Conservation (phyloP, 129 eudicot genomes). For the Tagetes erecta region DNA sequence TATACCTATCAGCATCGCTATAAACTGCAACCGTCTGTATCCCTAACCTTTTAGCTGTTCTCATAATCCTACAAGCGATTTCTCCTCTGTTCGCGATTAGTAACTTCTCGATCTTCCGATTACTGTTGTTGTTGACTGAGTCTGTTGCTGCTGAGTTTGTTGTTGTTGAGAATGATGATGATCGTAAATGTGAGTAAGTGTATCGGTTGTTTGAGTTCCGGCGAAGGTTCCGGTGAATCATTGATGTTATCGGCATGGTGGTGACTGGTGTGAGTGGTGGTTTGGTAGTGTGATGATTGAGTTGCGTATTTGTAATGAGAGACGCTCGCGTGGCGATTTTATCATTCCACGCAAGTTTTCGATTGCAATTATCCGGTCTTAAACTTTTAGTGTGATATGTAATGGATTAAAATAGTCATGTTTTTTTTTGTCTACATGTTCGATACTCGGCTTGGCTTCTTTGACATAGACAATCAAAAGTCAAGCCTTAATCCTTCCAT, state of each 20-base stretch:
- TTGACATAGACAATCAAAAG: no score
- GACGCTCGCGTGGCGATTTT: conserved; percentile 26
- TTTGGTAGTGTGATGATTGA: conserved; percentile 5
- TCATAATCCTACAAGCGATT: conserved; percentile 85
- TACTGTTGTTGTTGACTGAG: conserved; percentile 25
- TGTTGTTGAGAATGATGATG: background rate
- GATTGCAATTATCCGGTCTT: background rate
- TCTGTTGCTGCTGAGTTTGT: conserved; percentile 11
- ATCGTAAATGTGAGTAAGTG: conserved; percentile 5
- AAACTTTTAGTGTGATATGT: background rate
- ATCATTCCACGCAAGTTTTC: conserved; percentile 27
- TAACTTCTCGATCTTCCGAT: conserved; percentile 68
- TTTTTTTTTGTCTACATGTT: no score
- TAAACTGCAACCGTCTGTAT: conserved; percentile 92
- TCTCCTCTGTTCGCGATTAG: conserved; percentile 92
- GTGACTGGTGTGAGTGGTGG: conserved; percentile 7
- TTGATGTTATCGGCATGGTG: conserved; percentile 48
- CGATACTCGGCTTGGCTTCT: no score
- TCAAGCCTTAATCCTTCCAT: no score
- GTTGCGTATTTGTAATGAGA: conserved; percentile 21
- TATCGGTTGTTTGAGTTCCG: conserved; percentile 22
- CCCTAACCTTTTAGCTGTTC: conserved; percentile 81
- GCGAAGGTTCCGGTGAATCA: conserved; percentile 52
- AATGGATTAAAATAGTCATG: no score
- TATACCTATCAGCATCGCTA: conserved; percentile 83